phyloP scores from a whole-genome alignment of 805 yeast genomes.

The Phaffomyces thermotolerans region DNA sequence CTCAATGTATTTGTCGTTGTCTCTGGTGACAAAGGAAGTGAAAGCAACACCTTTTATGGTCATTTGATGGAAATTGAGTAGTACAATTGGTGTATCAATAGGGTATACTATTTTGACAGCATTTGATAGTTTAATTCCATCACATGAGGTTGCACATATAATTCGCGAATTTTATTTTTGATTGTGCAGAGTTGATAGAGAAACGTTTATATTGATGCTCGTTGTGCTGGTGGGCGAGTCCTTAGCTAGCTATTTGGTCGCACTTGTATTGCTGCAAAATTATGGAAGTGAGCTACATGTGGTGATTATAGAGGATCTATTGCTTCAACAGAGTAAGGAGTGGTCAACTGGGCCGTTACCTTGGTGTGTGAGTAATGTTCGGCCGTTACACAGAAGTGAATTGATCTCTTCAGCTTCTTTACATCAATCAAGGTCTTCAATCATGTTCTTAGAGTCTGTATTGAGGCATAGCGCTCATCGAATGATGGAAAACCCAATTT shows the following conservation, averaged over 20 bases:
- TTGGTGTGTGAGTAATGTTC: conserved; percentile 8
- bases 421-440: conserved; percentile 6
- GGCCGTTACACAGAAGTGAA: background rate
- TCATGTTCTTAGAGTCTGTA: conserved; percentile 7
- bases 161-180: background rate
- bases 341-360: conserved; percentile 7
- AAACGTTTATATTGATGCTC: conserved; percentile 2
- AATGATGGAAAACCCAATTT: background rate
- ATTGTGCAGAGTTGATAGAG: no score
- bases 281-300: conserved; percentile 1
- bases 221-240: conserved; percentile 8
- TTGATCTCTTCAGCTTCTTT: conserved; percentile 1
- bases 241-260: conserved; percentile 3
- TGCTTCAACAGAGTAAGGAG: background rate
- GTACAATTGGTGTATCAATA: no score
- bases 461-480: background rate
- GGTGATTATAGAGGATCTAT: conserved; percentile 1
- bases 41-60: conserved; percentile 39
- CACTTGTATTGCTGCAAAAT: background rate
- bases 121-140: background rate
- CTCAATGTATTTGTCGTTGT: conserved; percentile 36
- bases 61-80: conserved; percentile 9
- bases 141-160: background rate
- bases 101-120: background rate
- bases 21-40: conserved; percentile 53